These are phyloP conservation scores for Penicillium griseofulvum DNA, from an alignment of 2,329 filamentous ascomycete species.

Conservation along the genomic window DNA sequence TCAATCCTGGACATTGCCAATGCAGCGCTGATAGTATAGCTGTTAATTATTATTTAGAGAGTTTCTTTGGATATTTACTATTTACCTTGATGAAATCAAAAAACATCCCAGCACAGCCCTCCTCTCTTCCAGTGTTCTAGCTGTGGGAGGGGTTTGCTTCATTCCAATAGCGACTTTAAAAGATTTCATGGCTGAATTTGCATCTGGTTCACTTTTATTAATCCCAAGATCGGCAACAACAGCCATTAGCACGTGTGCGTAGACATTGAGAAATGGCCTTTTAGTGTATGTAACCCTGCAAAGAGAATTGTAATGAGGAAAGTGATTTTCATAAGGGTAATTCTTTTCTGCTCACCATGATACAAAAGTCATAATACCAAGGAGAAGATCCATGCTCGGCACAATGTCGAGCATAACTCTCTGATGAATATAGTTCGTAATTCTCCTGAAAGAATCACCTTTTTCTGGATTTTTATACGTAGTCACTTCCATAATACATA, in stretches of 20 bases:
- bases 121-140: slow-evolving; percentile 51
- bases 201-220: slow-evolving; percentile 16
- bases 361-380: slow-evolving; percentile 22
- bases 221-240: slow-evolving; percentile 26
- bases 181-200: slow-evolving; percentile 18
- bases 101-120: slow-evolving; percentile 52
- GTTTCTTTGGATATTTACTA: slow-evolving; percentile 19
- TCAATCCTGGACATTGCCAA: slow-evolving; percentile 40
- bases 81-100: slow-evolving; percentile 42
- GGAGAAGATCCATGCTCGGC: slow-evolving; percentile 22
- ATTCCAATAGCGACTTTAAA: slow-evolving; percentile 21
- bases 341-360: slow-evolving; percentile 16
- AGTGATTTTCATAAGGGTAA: background rate
- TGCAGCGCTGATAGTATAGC: slow-evolving; percentile 30
- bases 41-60: background rate
- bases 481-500: slow-evolving; percentile 38
- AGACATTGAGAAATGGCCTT: slow-evolving; percentile 21
- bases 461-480: slow-evolving; percentile 16
- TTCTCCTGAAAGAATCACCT: slow-evolving; percentile 14
- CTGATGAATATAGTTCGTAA: slow-evolving; percentile 22
- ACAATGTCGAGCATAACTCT: slow-evolving; percentile 19
- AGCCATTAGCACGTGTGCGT: slow-evolving; percentile 23
- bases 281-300: slow-evolving; percentile 22
- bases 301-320: background rate
- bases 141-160: slow-evolving; percentile 11